Evolutionary conservation across 2,329 filamentous ascomycete genomes (phyloP).

Genomic region (Aspergillus pseudotamarii): DNA sequence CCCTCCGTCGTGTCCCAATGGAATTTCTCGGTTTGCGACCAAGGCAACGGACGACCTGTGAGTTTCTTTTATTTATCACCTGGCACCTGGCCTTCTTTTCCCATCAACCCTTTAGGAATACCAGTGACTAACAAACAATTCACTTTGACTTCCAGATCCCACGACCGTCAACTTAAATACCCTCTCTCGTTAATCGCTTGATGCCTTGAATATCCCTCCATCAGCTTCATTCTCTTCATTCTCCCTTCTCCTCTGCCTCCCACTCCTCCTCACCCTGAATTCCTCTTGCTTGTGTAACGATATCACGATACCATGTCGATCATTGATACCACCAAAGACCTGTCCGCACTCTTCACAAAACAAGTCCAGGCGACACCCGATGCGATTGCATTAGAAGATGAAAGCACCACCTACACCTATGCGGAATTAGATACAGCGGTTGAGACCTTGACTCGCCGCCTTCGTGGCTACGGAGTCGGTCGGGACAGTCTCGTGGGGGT

Average conservation of each 20-base stretch:
- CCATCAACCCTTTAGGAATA: neutral
- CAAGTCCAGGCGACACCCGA: slow-evolving; percentile 71
- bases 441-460: slow-evolving; percentile 62
- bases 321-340: slow-evolving; percentile 71
- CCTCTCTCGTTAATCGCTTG: neutral
- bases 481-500: slow-evolving; percentile 76
- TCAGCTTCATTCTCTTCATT: neutral
- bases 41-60: neutral
- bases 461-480: slow-evolving; percentile 69
- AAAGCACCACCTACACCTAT: slow-evolving; percentile 68
- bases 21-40: neutral
- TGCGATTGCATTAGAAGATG: slow-evolving; percentile 73
- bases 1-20: neutral
- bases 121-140: slow-evolving; percentile 1
- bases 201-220: neutral
- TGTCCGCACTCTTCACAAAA: slow-evolving; percentile 69
- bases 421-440: slow-evolving; percentile 70
- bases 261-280: neutral
- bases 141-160: neutral
- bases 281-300: neutral
- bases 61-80: neutral
- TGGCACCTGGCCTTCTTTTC: neutral
- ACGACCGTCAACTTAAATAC: neutral
- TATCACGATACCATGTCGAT: slow-evolving; percentile 56
- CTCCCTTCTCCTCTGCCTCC: neutral